These are phyloP conservation scores for Boletus eberwhitei DNA, from an alignment of 768 basidiomycete species.

Conservation along the genomic window DNA sequence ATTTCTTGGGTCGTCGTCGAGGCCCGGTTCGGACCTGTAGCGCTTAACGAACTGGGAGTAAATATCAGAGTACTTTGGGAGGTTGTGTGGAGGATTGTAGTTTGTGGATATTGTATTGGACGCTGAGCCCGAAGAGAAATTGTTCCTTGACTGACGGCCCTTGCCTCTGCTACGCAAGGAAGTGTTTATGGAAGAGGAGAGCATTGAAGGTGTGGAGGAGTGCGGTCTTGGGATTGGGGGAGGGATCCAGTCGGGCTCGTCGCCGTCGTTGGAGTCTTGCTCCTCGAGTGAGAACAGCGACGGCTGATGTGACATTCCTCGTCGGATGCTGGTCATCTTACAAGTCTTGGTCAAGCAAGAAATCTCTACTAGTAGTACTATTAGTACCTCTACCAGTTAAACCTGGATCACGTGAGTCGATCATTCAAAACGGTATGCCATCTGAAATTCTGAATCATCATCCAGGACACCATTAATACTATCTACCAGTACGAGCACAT, in stretches of 20 bases:
- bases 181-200: constrained; percentile 29
- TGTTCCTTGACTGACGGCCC: constrained; percentile 29
- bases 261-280: constrained; percentile 44
- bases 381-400: neutral
- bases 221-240: constrained; percentile 30
- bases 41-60: constrained; percentile 79
- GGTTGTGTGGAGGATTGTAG: constrained; percentile 29
- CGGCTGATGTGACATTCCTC: constrained; percentile 48
- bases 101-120: constrained; percentile 28
- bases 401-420: constrained; percentile 9
- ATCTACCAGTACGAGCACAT: neutral
- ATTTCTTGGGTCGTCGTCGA: constrained; percentile 65
- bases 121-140: constrained; percentile 28
- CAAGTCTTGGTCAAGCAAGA: neutral
- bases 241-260: constrained; percentile 46
- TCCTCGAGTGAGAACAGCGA: constrained; percentile 66
- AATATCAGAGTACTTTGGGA: constrained; percentile 52
- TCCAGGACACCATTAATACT: neutral
- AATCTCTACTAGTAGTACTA: neutral
- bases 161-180: constrained; percentile 32
- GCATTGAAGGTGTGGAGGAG: constrained; percentile 19
- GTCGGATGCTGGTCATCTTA: constrained; percentile 23
- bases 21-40: constrained; percentile 63
- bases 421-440: too few relatives aligned
- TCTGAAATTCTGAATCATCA: neutral